phyloP scores from a whole-genome alignment of 2,329 filamentous ascomycete genomes.

The Diaporthe nobilis region DNA sequence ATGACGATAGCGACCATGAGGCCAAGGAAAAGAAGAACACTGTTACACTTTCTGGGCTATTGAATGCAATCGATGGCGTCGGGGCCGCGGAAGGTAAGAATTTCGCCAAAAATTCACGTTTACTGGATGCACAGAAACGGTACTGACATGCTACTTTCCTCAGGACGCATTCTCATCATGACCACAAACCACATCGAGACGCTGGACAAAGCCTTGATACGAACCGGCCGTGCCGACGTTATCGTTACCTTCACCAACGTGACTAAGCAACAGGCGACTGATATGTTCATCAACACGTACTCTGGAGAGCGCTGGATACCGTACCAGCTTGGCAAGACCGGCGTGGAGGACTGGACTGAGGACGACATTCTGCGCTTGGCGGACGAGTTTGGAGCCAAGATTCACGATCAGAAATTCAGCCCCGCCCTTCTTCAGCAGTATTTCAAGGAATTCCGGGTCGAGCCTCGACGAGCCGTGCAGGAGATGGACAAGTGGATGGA shows the following conservation, averaged over 20 bases:
- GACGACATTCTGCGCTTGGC: constrained; percentile 29
- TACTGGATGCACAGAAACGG: not conserved
- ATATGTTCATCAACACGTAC: constrained; percentile 35
- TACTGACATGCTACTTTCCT: not conserved
- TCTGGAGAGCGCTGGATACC: constrained; percentile 30
- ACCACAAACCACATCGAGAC: constrained; percentile 37
- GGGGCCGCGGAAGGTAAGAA: constrained; percentile 34
- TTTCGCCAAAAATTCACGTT: not conserved
- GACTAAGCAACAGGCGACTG: constrained; percentile 29
- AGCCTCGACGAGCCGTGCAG: constrained; percentile 33
- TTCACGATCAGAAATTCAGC: constrained; percentile 30
- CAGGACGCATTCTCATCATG: constrained; percentile 40
- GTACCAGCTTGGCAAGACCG: constrained; percentile 4
- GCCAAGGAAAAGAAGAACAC: not conserved
- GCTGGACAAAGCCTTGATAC: constrained; percentile 35
- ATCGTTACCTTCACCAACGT: constrained; percentile 38
- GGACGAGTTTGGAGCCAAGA: constrained; percentile 25
- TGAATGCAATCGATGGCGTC: constrained; percentile 37
- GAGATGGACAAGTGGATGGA: constrained; percentile 36
- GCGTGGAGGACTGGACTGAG: constrained; percentile 35
- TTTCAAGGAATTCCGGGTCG: constrained; percentile 37
- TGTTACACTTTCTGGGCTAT: constrained; percentile 32
- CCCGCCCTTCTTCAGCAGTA: constrained; percentile 40
- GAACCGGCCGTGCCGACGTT: constrained; percentile 35
- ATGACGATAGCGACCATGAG: not conserved